These are phyloP conservation scores for Begonia loranthoides DNA, from an alignment of 306 rosid species.

Conservation along the genomic window DNA sequence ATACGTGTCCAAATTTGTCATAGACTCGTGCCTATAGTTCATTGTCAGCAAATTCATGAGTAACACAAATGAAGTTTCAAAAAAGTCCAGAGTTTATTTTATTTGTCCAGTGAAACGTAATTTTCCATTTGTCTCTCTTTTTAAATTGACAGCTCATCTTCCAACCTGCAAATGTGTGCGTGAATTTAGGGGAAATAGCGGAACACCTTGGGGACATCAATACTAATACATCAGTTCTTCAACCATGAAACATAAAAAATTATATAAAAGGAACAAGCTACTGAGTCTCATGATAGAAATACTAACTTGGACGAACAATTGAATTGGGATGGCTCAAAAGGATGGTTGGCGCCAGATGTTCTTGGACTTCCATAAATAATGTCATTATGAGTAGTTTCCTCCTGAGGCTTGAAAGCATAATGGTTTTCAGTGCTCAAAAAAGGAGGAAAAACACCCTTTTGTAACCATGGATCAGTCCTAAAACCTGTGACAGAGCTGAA, in stretches of 20 bases:
- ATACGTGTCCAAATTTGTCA: no score
- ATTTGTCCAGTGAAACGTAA: no score
- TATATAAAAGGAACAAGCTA: neutral
- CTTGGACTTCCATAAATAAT: slow-evolving; percentile 55
- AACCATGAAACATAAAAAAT: neutral
- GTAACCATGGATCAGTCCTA: slow-evolving; percentile 76
- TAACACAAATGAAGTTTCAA: no score
- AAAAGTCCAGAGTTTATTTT: no score
- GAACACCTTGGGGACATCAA: no score
- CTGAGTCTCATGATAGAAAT: slow-evolving; percentile 4
- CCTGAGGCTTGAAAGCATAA: slow-evolving; percentile 35
- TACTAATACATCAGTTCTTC: neutral
- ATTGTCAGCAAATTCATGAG: no score
- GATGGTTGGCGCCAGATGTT: slow-evolving; percentile 36
- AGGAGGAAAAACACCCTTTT: slow-evolving; percentile 58
- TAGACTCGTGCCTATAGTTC: no score
- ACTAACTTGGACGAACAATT: slow-evolving; percentile 86
- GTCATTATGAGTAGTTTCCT: slow-evolving; percentile 46
- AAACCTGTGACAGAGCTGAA: slow-evolving; percentile 47
- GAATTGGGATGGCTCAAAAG: slow-evolving; percentile 46
- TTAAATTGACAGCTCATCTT: no score
- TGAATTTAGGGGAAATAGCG: no score
- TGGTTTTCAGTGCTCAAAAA: slow-evolving; percentile 38
- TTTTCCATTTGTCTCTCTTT: no score
- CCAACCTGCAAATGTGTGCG: no score